Conservation (phyloP, 208 protist species). For the Entamoeba histolytica region DNA sequence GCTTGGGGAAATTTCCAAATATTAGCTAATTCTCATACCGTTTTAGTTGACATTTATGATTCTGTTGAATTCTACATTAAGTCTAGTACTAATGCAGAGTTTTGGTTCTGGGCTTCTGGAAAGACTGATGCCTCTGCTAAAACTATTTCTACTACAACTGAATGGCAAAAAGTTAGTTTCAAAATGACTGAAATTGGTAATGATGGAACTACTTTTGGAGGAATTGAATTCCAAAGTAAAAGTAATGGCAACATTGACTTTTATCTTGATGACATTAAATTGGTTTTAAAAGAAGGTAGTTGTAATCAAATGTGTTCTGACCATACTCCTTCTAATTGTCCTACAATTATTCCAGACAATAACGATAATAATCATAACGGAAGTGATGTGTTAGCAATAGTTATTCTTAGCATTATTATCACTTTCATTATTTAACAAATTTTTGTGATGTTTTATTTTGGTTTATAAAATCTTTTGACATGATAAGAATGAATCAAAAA, state of each 20-base stretch:
- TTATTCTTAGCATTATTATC: too few relatives aligned
- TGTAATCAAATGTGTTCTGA: background rate
- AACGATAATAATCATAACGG: background rate
- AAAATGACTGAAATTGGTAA: background rate
- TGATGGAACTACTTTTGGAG: background rate
- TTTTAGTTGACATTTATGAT: background rate
- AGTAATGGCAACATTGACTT: background rate
- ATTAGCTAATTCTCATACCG: background rate
- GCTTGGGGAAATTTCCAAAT: background rate
- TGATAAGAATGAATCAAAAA: too few relatives aligned
- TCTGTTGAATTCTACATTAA: background rate
- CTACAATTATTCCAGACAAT: background rate
- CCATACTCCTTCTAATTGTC: background rate
- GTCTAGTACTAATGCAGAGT: background rate
- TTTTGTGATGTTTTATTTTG: too few relatives aligned
- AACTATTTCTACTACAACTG: background rate
- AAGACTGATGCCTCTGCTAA: background rate
- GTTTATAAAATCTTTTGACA: too few relatives aligned
- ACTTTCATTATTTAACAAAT: too few relatives aligned
- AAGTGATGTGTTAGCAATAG: too few relatives aligned
- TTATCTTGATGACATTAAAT: background rate
- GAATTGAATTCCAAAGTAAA: background rate
- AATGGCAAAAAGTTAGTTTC: background rate
- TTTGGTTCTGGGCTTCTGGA: background rate
- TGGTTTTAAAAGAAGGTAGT: background rate